A percentile compares a stretch with the other conserved stretches of the same genome.
These are phyloP conservation scores for Salvia sclarea DNA, from an alignment of 305 asterid species.

Conservation along the genomic window DNA sequence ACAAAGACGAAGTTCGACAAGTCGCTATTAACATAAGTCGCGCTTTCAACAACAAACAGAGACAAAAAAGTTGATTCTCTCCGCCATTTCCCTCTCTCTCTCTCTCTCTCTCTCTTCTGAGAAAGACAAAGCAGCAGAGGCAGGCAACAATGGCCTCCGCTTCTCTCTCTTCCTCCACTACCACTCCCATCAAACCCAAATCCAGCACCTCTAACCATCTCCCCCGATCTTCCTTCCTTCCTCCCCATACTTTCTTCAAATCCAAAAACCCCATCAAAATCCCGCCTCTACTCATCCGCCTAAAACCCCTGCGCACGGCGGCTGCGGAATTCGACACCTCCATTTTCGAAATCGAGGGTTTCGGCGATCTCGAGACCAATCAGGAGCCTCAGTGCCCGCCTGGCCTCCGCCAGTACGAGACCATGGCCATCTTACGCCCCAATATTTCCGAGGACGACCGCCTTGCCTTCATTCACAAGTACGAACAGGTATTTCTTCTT, in stretches of 20 bases:
- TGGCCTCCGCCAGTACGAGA: slow-evolving; percentile 76
- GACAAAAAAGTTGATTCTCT: background rate
- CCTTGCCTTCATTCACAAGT: slow-evolving; percentile 67
- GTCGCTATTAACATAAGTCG: background rate
- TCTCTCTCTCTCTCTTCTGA: background rate
- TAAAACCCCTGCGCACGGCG: slow-evolving; percentile 23
- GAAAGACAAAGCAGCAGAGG: too few species aligned
- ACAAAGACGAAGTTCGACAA: too few species aligned
- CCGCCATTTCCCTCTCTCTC: background rate
- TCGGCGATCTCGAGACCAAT: slow-evolving; percentile 54
- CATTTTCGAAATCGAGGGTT: slow-evolving; percentile 51
- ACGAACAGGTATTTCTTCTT: slow-evolving; percentile 61
- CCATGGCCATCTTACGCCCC: slow-evolving; percentile 78
- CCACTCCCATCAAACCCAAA: too few species aligned
- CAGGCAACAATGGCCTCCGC: slow-evolving; percentile 29
- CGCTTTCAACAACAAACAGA: background rate
- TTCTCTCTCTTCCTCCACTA: slow-evolving; percentile 27
- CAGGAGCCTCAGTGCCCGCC: slow-evolving; percentile 86
- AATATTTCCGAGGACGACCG: slow-evolving; percentile 93
- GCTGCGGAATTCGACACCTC: slow-evolving; percentile 42
- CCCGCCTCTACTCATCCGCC: slow-evolving; percentile 15
- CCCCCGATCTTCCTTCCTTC: background rate
- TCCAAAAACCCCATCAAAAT: slow-evolving; percentile 17
- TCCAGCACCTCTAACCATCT: background rate
- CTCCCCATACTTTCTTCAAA: background rate